phyloP scores from a whole-genome alignment of 208 protist species.

The Trypanosoma theileri region DNA sequence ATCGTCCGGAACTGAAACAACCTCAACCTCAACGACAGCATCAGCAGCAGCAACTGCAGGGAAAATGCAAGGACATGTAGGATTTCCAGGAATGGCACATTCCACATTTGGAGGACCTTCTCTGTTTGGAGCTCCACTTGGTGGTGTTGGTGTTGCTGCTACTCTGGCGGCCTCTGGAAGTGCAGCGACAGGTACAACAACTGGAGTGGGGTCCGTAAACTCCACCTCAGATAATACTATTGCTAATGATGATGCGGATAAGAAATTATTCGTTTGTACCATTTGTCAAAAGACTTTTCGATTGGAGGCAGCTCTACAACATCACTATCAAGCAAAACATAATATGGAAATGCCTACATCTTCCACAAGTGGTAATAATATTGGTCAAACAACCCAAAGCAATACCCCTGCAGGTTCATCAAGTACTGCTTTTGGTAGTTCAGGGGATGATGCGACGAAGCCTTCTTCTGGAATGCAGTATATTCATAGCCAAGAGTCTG shows the following conservation, averaged over 20 bases:
- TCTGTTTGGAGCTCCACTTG: conserved; percentile 25
- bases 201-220: not conserved
- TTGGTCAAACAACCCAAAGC: not conserved
- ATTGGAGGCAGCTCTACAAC: conserved; percentile 83
- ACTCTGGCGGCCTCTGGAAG: conserved; percentile 4
- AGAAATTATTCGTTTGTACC: conserved; percentile 78
- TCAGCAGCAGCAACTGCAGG: conserved; percentile 4
- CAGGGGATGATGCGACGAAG: conserved; percentile 20
- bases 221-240: conserved; percentile 4
- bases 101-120: conserved; percentile 25
- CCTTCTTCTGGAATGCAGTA: conserved; percentile 38
- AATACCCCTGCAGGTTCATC: conserved; percentile 16
- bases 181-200: not conserved
- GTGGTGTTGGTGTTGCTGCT: conserved; percentile 2
- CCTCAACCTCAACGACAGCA: not conserved
- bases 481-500: conserved; percentile 58
- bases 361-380: conserved; percentile 6
- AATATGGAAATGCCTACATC: conserved; percentile 76
- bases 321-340: conserved; percentile 91
- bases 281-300: conserved; percentile 89
- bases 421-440: not conserved
- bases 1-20: conserved; percentile 10
- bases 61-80: not conserved
- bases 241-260: conserved; percentile 41
- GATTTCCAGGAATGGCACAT: conserved; percentile 31